A percentile compares a stretch with the other conserved stretches of the same genome.
phyloP scores from a whole-genome alignment of 108 stramenopile species.

The Aurantiochytrium sp. region DNA sequence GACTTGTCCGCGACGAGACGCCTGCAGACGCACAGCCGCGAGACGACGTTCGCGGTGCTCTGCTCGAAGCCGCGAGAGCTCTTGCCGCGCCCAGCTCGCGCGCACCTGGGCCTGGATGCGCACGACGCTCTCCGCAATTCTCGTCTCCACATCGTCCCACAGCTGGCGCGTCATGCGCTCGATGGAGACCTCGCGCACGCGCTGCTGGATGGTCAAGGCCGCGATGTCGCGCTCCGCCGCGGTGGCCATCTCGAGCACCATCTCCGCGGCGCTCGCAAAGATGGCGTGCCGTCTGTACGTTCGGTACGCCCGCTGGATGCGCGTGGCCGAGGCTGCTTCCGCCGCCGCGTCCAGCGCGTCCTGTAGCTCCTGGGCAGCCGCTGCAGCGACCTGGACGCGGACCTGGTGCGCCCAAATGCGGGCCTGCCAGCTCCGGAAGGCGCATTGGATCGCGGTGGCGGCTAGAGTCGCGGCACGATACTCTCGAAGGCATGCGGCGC shows the following conservation, averaged over 20 bases:
- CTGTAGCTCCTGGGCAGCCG: not conserved
- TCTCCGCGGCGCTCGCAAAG: not conserved
- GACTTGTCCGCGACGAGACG: not conserved
- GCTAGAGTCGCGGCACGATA: not conserved
- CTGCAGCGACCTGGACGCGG: not conserved
- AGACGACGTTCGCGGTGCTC: not conserved
- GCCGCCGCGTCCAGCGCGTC: not conserved
- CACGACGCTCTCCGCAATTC: not conserved
- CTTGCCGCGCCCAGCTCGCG: not conserved
- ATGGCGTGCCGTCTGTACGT: not conserved
- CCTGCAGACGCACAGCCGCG: not conserved
- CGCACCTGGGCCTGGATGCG: not conserved
- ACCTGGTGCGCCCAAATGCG: too few species aligned
- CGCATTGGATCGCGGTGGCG: not conserved
- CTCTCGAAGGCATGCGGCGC: not conserved
- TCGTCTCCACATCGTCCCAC: not conserved
- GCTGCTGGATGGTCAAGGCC: not conserved
- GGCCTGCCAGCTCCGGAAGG: not conserved
- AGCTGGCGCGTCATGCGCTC: not conserved
- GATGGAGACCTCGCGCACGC: not conserved
- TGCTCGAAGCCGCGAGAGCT: not conserved
- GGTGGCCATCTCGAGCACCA: not conserved
- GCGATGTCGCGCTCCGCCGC: not conserved
- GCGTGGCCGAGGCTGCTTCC: not conserved
- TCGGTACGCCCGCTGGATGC: not conserved